A percentile compares a stretch with the other conserved stretches of the same genome.
phyloP scores from a whole-genome alignment of 2,329 filamentous ascomycete species.

The Claviceps purpurea region DNA sequence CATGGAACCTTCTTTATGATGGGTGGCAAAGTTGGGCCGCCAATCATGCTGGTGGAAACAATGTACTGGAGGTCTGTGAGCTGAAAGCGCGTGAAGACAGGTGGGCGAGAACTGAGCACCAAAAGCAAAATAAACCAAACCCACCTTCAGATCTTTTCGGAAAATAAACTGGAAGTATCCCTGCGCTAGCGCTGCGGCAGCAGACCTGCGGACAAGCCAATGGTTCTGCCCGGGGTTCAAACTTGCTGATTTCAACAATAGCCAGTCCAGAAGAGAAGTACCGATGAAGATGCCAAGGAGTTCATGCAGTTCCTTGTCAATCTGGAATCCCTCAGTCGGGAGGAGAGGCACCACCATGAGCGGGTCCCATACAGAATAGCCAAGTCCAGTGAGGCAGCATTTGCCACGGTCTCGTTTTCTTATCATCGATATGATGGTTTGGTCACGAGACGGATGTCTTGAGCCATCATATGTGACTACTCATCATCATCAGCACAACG shows the following conservation, averaged over 20 bases:
- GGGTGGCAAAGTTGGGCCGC: too few species aligned
- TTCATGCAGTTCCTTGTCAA: not conserved
- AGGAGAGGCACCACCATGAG: conserved; percentile 3
- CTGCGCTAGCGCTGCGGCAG: too few species aligned
- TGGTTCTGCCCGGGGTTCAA: too few species aligned
- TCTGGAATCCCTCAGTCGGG: not conserved
- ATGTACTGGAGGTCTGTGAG: too few species aligned
- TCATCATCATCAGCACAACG: not conserved
- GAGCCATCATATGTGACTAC: not conserved
- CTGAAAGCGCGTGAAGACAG: too few species aligned
- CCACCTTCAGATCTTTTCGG: too few species aligned
- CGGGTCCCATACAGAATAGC: conserved; percentile 2
- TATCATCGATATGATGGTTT: conserved; percentile 1
- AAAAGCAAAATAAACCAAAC: too few species aligned
- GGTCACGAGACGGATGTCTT: not conserved
- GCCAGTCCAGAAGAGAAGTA: not conserved
- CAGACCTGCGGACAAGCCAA: too few species aligned
- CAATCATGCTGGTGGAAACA: too few species aligned
- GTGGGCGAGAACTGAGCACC: too few species aligned
- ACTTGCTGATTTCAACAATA: not conserved
- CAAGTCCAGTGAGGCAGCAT: conserved; percentile 1
- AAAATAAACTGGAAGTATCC: too few species aligned
- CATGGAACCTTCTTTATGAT: too few species aligned
- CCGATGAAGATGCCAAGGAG: conserved; percentile 1
- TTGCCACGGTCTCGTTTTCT: conserved; percentile 1